A percentile compares a stretch with the other conserved stretches of the same genome.
These are phyloP conservation scores for Ceraceosorus guamensis DNA, from an alignment of 1,284 basidiomycete species.

Conservation along the genomic window DNA sequence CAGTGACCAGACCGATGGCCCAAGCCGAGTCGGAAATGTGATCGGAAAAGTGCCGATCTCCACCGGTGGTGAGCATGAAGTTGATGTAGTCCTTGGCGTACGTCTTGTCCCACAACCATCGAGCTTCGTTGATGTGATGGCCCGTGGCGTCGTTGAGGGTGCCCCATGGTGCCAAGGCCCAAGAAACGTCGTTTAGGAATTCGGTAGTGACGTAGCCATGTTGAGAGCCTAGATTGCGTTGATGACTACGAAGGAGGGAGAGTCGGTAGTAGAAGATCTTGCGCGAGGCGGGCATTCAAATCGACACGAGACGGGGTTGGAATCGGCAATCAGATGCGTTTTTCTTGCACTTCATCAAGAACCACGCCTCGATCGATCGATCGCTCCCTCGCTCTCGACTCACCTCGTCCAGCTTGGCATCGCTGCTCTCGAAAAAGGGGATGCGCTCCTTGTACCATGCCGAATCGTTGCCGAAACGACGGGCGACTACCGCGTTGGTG, in stretches of 20 bases:
- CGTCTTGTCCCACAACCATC: conserved; percentile 3
- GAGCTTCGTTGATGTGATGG: conserved; percentile 4
- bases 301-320: too few species aligned
- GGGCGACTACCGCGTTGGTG: neutral
- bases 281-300: too few species aligned
- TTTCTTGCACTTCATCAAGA: too few species aligned
- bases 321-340: too few species aligned
- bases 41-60: conserved; percentile 10
- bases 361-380: too few species aligned
- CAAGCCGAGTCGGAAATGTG: conserved; percentile 6
- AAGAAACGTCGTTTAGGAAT: conserved; percentile 8
- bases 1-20: conserved; percentile 5
- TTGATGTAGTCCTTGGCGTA: conserved; percentile 6
- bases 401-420: conserved; percentile 4
- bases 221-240: conserved; percentile 8
- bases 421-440: conserved; percentile 9
- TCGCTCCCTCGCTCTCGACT: too few species aligned
- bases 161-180: conserved; percentile 5
- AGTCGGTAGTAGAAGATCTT: conserved; percentile 12
- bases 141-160: conserved; percentile 11
- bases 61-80: conserved; percentile 5
- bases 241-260: conserved; percentile 7
- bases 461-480: conserved; percentile 8
- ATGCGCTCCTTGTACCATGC: conserved; percentile 9
- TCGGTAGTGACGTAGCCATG: conserved; percentile 7